These are phyloP conservation scores for Fusarium sp. DNA, from an alignment of 2,329 filamentous ascomycete genomes.

Conservation along the genomic window DNA sequence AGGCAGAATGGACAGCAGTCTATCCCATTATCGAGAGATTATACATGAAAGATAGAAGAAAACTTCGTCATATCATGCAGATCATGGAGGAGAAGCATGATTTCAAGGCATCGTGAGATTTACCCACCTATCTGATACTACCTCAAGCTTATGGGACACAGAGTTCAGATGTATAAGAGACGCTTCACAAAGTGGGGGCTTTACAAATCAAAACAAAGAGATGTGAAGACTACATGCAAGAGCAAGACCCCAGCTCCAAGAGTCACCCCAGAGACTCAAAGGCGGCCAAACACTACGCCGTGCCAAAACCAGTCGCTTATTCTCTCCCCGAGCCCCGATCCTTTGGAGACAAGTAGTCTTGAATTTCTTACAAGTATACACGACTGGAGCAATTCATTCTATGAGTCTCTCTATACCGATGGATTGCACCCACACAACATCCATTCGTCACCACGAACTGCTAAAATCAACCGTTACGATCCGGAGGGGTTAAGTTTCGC, in stretches of 20 bases:
- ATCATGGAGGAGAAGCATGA: constrained; percentile 14
- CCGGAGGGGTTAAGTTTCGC: constrained; percentile 16
- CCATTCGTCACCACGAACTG: too few species aligned
- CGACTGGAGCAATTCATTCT: constrained; percentile 8
- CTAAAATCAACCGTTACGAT: neutral
- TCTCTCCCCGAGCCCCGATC: neutral
- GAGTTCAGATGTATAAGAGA: constrained; percentile 24
- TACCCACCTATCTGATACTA: neutral
- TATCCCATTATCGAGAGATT: constrained; percentile 1
- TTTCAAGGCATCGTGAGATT: constrained; percentile 20
- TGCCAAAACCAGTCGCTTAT: neutral
- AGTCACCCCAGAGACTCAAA: neutral
- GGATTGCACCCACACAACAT: neutral
- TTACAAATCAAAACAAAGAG: constrained; percentile 7
- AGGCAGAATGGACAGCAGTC: constrained; percentile 9
- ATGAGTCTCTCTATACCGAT: neutral
- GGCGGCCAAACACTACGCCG: too few species aligned
- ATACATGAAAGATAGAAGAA: constrained; percentile 9
- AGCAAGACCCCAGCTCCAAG: accelerated
- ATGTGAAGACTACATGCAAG: neutral
- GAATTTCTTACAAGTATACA: constrained; percentile 8
- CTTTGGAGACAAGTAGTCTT: neutral
- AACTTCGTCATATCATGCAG: constrained; percentile 15
- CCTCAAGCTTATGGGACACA: neutral
- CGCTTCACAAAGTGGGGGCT: constrained; percentile 24